Conservation (phyloP, 768 basidiomycete species). For the Suillus subalutaceus region DNA sequence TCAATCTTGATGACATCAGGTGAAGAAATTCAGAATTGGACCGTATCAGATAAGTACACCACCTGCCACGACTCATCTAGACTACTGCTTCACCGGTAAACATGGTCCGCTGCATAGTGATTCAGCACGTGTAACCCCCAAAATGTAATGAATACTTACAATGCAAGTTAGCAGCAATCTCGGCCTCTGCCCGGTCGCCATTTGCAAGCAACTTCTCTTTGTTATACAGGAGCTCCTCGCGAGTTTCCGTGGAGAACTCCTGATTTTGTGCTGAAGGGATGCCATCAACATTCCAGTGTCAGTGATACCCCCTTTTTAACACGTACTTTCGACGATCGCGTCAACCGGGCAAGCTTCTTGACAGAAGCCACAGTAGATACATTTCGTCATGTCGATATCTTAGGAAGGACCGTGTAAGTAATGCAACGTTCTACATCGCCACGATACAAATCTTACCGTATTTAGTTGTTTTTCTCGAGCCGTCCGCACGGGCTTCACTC, state of each 20-base stretch:
- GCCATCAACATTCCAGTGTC: slow-evolving; percentile 6
- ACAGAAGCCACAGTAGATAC: slow-evolving; percentile 99
- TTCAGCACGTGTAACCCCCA: slow-evolving; percentile 22
- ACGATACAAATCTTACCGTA: slow-evolving; percentile 63
- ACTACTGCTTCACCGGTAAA: slow-evolving; percentile 64
- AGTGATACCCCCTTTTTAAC: slow-evolving; percentile 15
- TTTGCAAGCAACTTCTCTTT: slow-evolving; percentile 98
- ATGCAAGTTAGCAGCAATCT: slow-evolving; percentile 93
- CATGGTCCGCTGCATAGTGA: slow-evolving; percentile 71
- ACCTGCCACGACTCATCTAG: slow-evolving; percentile 15
- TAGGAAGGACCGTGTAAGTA: slow-evolving; percentile 13
- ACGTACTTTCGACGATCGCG: slow-evolving; percentile 97
- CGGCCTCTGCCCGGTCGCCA: slow-evolving; percentile 95
- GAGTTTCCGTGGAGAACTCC: slow-evolving; percentile 96
- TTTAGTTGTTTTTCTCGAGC: slow-evolving; percentile 95
- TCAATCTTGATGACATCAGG: slow-evolving; percentile 6
- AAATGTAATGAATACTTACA: slow-evolving; percentile 44
- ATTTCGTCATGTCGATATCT: slow-evolving; percentile 99
- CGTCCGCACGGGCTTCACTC: slow-evolving; percentile 94
- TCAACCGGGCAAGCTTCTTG: slow-evolving; percentile 99
- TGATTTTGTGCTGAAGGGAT: slow-evolving; percentile 85
- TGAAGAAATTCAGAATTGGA: not conserved
- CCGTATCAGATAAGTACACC: slow-evolving; percentile 29
- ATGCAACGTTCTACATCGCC: slow-evolving; percentile 12
- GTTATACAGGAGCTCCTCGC: slow-evolving; percentile 98